phyloP scores from a whole-genome alignment of 345 rosid genomes.

The rapeseed (Brassica napus) region DNA sequence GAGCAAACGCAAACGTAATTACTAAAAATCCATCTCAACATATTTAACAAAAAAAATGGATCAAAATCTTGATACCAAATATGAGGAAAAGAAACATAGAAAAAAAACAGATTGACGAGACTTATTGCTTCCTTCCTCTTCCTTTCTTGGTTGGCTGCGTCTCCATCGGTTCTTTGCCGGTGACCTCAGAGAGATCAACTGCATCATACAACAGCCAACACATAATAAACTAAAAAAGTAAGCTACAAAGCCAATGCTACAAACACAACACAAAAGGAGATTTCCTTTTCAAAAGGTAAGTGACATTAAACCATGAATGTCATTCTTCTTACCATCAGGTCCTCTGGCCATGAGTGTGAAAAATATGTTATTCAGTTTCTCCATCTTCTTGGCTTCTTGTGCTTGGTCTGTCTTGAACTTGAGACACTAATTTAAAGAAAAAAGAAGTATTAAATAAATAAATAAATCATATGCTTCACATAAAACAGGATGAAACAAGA shows the following conservation, averaged over 20 bases:
- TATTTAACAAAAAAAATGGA: slow-evolving; percentile 30
- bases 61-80: slow-evolving; percentile 30
- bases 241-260: background rate
- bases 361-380: slow-evolving; percentile 89
- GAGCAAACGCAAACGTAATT: background rate
- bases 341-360: slow-evolving; percentile 93
- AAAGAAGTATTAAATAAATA: background rate
- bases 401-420: slow-evolving; percentile 99
- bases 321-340: slow-evolving; percentile 65
- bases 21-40: background rate
- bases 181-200: slow-evolving; percentile 74
- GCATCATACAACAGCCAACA: slow-evolving; percentile 36
- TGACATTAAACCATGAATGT: background rate
- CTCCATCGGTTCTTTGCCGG: slow-evolving; percentile 77
- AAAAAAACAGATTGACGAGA: slow-evolving; percentile 5
- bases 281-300: background rate
- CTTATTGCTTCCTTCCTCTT: slow-evolving; percentile 85
- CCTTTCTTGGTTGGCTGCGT: slow-evolving; percentile 78
- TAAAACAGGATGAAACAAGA: slow-evolving; percentile 7
- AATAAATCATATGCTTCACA: slow-evolving; percentile 1
- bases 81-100: background rate
- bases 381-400: slow-evolving; percentile 98
- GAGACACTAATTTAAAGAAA: slow-evolving; percentile 60
- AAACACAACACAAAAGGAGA: background rate
- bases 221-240: background rate